Percentiles rank a stretch among this genome's conserved stretches.
Evolutionary conservation across 2,329 filamentous ascomycete genomes (phyloP).

Genomic region (Paracoccidioides lutzii): DNA sequence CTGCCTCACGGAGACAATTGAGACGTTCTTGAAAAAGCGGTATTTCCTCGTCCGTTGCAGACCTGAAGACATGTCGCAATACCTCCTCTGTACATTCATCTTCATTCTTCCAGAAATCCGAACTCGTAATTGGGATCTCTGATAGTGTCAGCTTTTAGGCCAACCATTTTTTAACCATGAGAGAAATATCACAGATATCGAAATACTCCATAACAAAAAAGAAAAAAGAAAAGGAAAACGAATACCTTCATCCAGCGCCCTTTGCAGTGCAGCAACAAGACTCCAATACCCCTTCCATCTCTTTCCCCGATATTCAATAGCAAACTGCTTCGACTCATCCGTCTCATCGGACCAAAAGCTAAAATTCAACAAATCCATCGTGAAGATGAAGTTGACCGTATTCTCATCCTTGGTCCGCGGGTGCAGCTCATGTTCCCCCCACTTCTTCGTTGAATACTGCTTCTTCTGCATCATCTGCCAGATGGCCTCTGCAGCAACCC

Average conservation of each 20-base stretch:
- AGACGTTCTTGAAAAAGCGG: constrained; percentile 70
- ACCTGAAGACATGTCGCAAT: constrained; percentile 68
- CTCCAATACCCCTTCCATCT: constrained; percentile 94
- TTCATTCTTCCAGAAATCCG: constrained; percentile 72
- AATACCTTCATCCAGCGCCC: constrained; percentile 74
- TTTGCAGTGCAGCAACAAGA: constrained; percentile 71
- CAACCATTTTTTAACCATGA: neutral
- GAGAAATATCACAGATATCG: neutral
- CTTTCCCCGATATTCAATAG: constrained; percentile 66
- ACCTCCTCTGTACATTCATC: constrained; percentile 62
- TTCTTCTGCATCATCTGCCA: constrained; percentile 72
- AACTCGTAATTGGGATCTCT: constrained; percentile 80
- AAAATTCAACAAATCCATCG: constrained; percentile 94
- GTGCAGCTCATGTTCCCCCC: constrained; percentile 82
- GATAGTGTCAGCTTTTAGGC: constrained; percentile 10
- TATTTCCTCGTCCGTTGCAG: constrained; percentile 73
- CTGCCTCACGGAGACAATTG: constrained; percentile 68
- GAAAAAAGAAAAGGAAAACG: neutral
- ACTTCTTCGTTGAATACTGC: constrained; percentile 69
- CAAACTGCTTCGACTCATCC: constrained; percentile 57
- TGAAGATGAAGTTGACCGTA: constrained; percentile 86
- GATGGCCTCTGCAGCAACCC: constrained; percentile 67
- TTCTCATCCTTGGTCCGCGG: constrained; percentile 67
- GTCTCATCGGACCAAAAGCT: constrained; percentile 77
- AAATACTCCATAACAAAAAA: neutral